Evolutionary conservation across 129 eudicot species (phyloP).

Genomic region (Helichrysum umbraculigerum): DNA sequence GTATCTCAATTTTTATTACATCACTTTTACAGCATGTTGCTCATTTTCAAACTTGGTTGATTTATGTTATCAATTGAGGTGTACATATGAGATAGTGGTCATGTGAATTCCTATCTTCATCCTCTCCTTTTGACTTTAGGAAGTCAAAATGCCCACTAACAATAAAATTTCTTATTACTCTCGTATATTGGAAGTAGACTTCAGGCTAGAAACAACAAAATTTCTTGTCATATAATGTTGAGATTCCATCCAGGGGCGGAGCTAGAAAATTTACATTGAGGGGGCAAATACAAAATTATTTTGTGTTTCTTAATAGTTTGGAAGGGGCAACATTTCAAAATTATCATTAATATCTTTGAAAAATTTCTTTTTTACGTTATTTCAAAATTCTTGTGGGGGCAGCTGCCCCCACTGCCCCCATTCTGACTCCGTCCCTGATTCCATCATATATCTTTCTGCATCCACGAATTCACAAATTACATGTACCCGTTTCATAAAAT

Average conservation of each 20-base stretch:
- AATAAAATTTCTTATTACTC: not conserved
- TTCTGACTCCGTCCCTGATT: too few relatives aligned
- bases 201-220: not conserved
- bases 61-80: not conserved
- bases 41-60: not conserved
- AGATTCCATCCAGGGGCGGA: not conserved
- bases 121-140: not conserved
- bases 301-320: too few relatives aligned
- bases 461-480: not conserved
- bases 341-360: too few relatives aligned
- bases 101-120: constrained; percentile 29
- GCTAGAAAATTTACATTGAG: too few relatives aligned
- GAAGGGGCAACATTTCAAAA: too few relatives aligned
- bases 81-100: constrained; percentile 19
- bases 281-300: too few relatives aligned
- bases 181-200: not conserved
- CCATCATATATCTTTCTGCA: not conserved
- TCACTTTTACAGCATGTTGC: not conserved
- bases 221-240: not conserved
- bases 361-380: too few relatives aligned
- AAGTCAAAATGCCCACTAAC: constrained; percentile 23
- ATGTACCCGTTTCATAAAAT: not conserved
- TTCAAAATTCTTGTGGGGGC: too few relatives aligned
- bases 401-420: too few relatives aligned
- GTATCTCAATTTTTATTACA: not conserved